phyloP scores from a whole-genome alignment of 345 rosid genomes.

The Microthlaspi erraticum region DNA sequence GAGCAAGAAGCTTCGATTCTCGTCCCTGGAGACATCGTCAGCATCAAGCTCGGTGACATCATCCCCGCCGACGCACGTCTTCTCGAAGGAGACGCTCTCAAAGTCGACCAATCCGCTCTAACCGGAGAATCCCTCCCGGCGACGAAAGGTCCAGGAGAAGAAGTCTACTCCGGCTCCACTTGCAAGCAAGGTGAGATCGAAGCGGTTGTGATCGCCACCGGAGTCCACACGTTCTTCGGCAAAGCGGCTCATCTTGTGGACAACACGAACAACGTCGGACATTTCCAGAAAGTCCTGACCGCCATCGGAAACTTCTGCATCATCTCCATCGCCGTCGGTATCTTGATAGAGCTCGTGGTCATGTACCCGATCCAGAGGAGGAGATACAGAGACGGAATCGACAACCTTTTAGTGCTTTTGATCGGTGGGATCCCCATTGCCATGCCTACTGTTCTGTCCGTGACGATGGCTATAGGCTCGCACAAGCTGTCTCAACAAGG shows the following conservation, averaged over 20 bases:
- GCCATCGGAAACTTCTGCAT: conserved; percentile 92
- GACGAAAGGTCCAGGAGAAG: conserved; percentile 71
- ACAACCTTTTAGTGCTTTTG: conserved; percentile 82
- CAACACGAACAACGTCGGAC: conserved; percentile 86
- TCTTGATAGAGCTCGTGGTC: conserved; percentile 68
- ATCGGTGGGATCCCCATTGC: conserved; percentile 95
- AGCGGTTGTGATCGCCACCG: conserved; percentile 87
- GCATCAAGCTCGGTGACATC: conserved; percentile 83
- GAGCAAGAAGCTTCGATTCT: conserved; percentile 80
- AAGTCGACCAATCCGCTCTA: conserved; percentile 87
- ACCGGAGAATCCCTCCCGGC: conserved; percentile 93
- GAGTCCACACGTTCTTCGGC: conserved; percentile 87
- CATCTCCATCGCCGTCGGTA: conserved; percentile 71
- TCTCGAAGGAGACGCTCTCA: conserved; percentile 82
- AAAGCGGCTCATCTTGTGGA: conserved; percentile 94
- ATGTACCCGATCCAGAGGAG: conserved; percentile 86
- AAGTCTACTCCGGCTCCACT: conserved; percentile 81
- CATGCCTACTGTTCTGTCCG: conserved; percentile 77
- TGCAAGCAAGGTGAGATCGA: conserved; percentile 92
- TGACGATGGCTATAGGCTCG: conserved; percentile 92
- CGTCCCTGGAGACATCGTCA: conserved; percentile 86
- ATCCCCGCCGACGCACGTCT: conserved; percentile 95
- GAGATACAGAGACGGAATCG: conserved; percentile 72
- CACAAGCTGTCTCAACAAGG: conserved; percentile 79
- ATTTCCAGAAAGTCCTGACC: conserved; percentile 81